Base-by-base conservation (phyloP, 352 stramenopile species). In the Pythium dissimile region DNA sequence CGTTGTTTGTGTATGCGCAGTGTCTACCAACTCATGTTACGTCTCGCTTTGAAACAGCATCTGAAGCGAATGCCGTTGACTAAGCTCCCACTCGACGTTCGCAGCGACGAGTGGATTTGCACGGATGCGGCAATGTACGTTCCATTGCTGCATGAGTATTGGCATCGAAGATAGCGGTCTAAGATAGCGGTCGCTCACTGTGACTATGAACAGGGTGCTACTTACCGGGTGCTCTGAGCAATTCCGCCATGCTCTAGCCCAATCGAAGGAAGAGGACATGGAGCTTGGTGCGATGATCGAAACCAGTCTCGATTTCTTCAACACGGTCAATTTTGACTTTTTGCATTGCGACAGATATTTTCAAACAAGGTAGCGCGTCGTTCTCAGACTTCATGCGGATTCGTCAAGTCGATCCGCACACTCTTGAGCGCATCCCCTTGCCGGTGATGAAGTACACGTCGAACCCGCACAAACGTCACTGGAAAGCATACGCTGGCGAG, bases 101-200 rank as follows among this genome's bases (percentile, higher is more conserved):
- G 76, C 45, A 80, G 51, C 49, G 73, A 88, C 42, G 55, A 72
- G 10, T 91, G 81, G 81, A 89, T 91, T 51, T 91, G 81, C 58
- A 91, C 71, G 38, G 81, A 91, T 47, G 78, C 81, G 18, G 80
- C 85, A 44, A 77, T 91, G 80, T 91, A 60, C 46, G 77, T 62
- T 12, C n/a, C 13, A 45, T 46, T 43, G 30, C 7, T 35, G 30
- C 30, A 20, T 48, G 24, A 8, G 20, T 32, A 31, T 10, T n/a
- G 26, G 10, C 18, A 9, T 2, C 43, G 35, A 13, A 37, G 2
- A 23, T 30, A 26, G 35, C 3, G 5, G 13, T 41, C 7, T 16
- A 7, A n/a, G 6, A 43, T 6, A 10, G 16, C 35, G n/a, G n/a
- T 43, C 13, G 24, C 15, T 5, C 2, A 31, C 23, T 27, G 20